Base-by-base conservation (phyloP, 2,329 filamentous ascomycete genomes). In the Stemphylium beticola region DNA sequence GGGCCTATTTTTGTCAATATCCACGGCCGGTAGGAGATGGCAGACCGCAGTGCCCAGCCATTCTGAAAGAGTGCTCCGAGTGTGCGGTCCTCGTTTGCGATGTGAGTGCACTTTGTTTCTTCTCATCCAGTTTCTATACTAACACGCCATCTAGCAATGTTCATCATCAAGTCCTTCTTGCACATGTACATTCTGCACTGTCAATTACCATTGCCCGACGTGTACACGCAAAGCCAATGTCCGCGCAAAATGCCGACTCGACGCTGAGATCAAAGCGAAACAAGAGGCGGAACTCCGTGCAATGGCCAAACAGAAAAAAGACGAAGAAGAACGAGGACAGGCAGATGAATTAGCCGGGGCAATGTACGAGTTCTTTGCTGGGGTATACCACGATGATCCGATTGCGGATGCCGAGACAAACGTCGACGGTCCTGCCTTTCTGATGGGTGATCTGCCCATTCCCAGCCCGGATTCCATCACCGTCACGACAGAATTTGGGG, bases 61-160 rank as follows among this genome's bases (percentile, higher is more conserved):
- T 66, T 1, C 49, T 77, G 10, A 76, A 72, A 44, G 75, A 77
- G 45, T 78, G 76, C 60, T 62, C 64, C 10, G 74, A 72, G 33
- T 78, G 76, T 55, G 62, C 66, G 11, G 76, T 78, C 4, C 60
- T 75, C 14, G 76, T 78, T 29, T 78, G 76, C 46, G 74, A 77
- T 59, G 76, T 78, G 63, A 69, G 74, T 72, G 10, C 11, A 37
- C 33, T 26, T n/a, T 6, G 11, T 8, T 12, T 31, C 4, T 12
- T 9, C 32, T 20, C 2, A 12, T n/a, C 15, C 8, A 10, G 4
- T 11, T 22, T n/a, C 18, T 12, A 38, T 49, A 45, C 61, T 67
- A 43, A 68, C 31, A 17, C 3, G 14, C 8, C 6, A 10, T 18
- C 14, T 31, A 74, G 73, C 65, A 65, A 68, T 77, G 74, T 46